Base-by-base conservation (phyloP, 106 monocot species). In the Platanthera zijinensis region DNA sequence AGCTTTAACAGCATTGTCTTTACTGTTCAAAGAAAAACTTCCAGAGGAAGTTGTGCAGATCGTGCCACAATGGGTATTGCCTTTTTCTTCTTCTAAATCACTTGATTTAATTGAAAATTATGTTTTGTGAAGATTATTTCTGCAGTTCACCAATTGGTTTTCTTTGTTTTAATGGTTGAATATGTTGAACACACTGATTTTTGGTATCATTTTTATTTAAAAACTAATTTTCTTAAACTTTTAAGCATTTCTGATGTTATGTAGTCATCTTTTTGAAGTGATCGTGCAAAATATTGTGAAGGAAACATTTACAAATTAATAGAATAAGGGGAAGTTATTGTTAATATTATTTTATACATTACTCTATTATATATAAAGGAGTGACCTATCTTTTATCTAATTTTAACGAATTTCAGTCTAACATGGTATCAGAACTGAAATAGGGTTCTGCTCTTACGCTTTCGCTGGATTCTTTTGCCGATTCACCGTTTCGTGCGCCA, bases 31-130 rank as follows among this genome's bases (percentile, higher is more conserved):
- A 79, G 81, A 97, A 83, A 94, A 82, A 56, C 46, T 85, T 56
- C 79, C 77, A 49, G 89, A 91, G 74, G 97, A 97, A 76, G 74
- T 90, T 77, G 88, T 81, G 50, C 86, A 83, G 51, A 88, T 97
- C 74, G 75, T 92, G 81, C 97, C 94, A 61, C 86, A 82, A 73
- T 97, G 97, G 97, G 97, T 97, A 96, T 77, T 63, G 13, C 81
- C 80, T 63, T 74, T 82, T 32, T 76, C 14, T 84, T 19, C 4
- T 73, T 15, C 51, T 69, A 32, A 14, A 75, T 19, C 51, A 0
- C 1, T 72, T 48, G 7, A 5, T 5, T 70, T 48, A n/a, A 47
- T 71, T 71, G 70, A 48, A 25, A 72, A 9, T 72, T 7, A 22
- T 72, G 18, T 21, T 51, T 72, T 51, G 1, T 50, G 19, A 72